Conservation (phyloP, 148 eudicot genomes). For the Camellia japonica region DNA sequence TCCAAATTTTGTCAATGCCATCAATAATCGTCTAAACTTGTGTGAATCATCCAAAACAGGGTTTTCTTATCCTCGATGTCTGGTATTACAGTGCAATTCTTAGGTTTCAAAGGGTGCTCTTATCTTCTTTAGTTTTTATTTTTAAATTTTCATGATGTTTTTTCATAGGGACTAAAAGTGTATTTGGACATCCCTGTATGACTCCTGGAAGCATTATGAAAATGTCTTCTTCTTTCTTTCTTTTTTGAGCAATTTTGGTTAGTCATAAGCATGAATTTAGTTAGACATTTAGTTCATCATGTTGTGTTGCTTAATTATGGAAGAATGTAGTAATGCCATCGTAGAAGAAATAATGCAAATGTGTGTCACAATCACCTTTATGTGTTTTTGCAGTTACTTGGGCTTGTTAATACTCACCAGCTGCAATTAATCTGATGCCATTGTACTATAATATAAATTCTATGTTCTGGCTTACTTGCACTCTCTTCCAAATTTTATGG, state of each 20-base stretch:
- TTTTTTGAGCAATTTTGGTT: background rate
- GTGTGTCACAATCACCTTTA: background rate
- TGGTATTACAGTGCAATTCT: background rate
- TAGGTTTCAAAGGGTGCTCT: background rate
- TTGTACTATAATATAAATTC: too few species aligned
- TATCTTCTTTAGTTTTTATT: background rate
- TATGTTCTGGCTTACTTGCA: too few species aligned
- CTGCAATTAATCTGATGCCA: conserved; percentile 7
- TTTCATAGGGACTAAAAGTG: background rate
- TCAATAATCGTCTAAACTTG: background rate
- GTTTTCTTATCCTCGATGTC: background rate
- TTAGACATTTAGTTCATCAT: too few species aligned
- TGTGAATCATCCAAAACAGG: background rate
- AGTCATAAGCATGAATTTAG: background rate
- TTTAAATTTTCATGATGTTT: background rate
- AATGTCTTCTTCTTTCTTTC: too few species aligned
- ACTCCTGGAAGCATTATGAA: background rate
- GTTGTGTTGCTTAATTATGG: background rate
- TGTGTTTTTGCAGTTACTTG: background rate
- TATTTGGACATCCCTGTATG: background rate
- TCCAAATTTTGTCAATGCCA: background rate
- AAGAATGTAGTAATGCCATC: background rate
- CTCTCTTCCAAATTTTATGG: too few species aligned
- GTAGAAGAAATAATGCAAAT: background rate
- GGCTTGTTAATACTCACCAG: background rate